These are phyloP conservation scores for Bipolaris gigantea DNA, from an alignment of 2,329 filamentous ascomycete species.

Conservation along the genomic window DNA sequence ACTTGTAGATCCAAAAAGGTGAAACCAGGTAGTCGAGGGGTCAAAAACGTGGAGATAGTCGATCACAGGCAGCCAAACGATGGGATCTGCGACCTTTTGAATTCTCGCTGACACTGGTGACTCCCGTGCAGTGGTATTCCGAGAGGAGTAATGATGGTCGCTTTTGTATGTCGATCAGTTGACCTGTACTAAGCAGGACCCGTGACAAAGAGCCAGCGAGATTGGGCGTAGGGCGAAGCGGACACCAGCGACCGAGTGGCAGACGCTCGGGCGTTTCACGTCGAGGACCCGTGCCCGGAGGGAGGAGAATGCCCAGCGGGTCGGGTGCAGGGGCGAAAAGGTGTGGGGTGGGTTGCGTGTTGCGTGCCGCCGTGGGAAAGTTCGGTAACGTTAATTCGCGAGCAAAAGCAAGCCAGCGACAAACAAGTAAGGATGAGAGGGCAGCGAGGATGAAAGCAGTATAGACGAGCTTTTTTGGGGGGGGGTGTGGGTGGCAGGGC, in stretches of 20 bases:
- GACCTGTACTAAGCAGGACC: conserved; percentile 38
- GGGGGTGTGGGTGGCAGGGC: conserved; percentile 22
- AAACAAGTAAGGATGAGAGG: conserved; percentile 43
- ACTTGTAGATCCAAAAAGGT: conserved; percentile 31
- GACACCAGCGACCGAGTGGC: conserved; percentile 38
- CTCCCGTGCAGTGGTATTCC: conserved; percentile 38
- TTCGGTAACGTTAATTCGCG: conserved; percentile 31
- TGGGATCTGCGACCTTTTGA: conserved; percentile 55
- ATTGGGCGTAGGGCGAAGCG: conserved; percentile 35
- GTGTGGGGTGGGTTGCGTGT: conserved; percentile 28
- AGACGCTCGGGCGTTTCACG: conserved; percentile 46
- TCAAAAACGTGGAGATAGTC: conserved; percentile 53
- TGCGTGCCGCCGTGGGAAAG: conserved; percentile 31
- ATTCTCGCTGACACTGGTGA: conserved; percentile 43
- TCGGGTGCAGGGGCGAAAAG: conserved; percentile 34
- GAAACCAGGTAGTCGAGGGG: conserved; percentile 42
- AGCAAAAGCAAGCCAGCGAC: conserved; percentile 27
- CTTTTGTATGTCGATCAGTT: conserved; percentile 44
- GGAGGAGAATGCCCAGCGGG: conserved; percentile 26
- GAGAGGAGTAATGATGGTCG: conserved; percentile 42
- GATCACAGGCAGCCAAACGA: conserved; percentile 50
- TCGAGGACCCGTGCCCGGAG: conserved; percentile 40
- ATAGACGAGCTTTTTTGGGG: too few species aligned
- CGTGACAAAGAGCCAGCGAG: conserved; percentile 44
- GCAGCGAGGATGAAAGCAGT: conserved; percentile 33